A percentile compares a stretch with the other conserved stretches of the same genome.
Conservation (phyloP, 169 alveolate genomes). For the Miamiensis avidus region DNA sequence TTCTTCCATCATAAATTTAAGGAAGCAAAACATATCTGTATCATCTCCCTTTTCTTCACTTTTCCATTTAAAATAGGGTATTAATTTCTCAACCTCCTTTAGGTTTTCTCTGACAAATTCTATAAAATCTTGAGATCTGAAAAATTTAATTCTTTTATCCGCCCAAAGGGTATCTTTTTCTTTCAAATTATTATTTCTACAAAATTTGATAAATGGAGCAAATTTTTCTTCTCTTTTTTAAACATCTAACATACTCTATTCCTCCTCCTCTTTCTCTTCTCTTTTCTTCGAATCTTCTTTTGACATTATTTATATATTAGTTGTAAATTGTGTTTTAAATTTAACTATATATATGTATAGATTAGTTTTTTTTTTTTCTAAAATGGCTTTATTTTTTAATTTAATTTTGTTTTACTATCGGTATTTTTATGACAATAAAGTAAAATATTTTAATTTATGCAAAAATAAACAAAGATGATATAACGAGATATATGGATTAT, state of each 20-base stretch:
- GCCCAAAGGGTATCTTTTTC: not conserved
- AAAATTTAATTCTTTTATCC: not conserved
- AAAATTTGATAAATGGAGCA: not conserved
- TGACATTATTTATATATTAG: not conserved
- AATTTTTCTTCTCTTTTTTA: not conserved
- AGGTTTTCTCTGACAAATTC: not conserved
- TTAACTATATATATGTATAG: too few species aligned
- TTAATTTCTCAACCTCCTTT: not conserved
- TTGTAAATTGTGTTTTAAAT: not conserved
- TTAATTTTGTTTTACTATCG: too few species aligned
- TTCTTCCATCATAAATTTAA: not conserved
- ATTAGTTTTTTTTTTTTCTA: too few species aligned
- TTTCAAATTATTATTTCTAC: not conserved
- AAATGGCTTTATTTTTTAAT: too few species aligned
- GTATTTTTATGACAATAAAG: too few species aligned
- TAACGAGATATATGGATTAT: too few species aligned
- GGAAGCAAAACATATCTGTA: not conserved
- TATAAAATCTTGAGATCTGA: not conserved
- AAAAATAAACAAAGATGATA: too few species aligned
- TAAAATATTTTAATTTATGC: too few species aligned
- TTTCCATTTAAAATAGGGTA: not conserved
- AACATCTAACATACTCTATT: not conserved
- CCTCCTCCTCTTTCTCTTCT: not conserved
- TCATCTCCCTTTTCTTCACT: not conserved
- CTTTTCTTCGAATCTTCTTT: not conserved